Evolutionary conservation across 306 rosid genomes (phyloP).

Genomic region (Rubus parviflorus): DNA sequence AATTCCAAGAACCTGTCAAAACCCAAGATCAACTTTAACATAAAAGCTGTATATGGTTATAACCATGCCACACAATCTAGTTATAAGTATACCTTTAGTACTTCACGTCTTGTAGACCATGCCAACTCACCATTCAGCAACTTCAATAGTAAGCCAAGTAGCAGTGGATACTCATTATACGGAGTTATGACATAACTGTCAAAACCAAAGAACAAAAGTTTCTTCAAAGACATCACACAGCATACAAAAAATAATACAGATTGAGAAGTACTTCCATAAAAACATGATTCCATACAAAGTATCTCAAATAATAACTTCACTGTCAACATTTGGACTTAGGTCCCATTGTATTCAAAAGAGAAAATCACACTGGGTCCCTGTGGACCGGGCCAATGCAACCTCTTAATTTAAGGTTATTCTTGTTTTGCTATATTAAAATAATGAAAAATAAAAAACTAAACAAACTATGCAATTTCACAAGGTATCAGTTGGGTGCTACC

Average conservation of each 20-base stretch:
- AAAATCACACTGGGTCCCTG: background rate
- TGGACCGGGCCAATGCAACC: background rate
- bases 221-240: background rate
- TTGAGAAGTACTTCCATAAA: background rate
- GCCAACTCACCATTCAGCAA: slow-evolving; percentile 88
- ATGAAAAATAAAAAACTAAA: background rate
- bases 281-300: background rate
- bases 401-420: background rate
- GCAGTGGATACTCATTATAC: slow-evolving; percentile 80
- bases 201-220: slow-evolving; percentile 16
- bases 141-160: slow-evolving; percentile 88
- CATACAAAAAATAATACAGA: background rate
- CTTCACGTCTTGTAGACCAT: slow-evolving; percentile 99
- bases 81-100: slow-evolving; percentile 63
- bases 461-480: background rate
- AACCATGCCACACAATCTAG: slow-evolving; percentile 8
- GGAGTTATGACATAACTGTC: slow-evolving; percentile 95
- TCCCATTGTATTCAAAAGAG: background rate
- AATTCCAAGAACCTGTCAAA: slow-evolving; percentile 85
- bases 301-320: background rate
- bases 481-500: background rate
- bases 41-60: background rate
- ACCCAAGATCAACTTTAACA: slow-evolving; percentile 26
- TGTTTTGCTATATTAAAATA: background rate
- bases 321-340: background rate